These are phyloP conservation scores for Kregervanrija fluxuum DNA, from an alignment of 805 yeast genomes.

Conservation along the genomic window DNA sequence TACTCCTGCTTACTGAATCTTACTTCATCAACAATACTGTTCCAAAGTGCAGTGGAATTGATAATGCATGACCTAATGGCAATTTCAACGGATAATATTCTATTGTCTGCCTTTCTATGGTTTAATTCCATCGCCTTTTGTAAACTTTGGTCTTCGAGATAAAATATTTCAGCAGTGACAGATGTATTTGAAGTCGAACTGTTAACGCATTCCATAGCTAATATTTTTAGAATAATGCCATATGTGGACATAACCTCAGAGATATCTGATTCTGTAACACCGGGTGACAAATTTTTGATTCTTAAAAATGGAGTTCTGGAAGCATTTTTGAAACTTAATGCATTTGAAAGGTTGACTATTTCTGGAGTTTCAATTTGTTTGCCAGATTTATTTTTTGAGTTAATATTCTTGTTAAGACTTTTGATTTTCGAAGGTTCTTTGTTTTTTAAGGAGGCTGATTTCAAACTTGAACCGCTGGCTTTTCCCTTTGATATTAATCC, in stretches of 20 bases:
- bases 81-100: conserved; percentile 7
- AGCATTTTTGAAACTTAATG: conserved; percentile 18
- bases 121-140: conserved; percentile 2
- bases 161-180: conserved; percentile 16
- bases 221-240: conserved; percentile 16
- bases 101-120: conserved; percentile 12
- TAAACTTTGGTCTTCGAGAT: conserved; percentile 7
- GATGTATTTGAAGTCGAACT: not conserved
- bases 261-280: conserved; percentile 26
- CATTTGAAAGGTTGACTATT: not conserved
- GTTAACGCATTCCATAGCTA: not conserved
- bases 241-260: conserved; percentile 16
- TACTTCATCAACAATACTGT: conserved; percentile 6
- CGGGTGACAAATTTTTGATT: conserved; percentile 25
- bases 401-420: not conserved
- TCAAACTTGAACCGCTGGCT: no score
- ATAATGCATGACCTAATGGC: conserved; percentile 7
- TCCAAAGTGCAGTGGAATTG: conserved; percentile 9
- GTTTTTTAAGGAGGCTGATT: no score
- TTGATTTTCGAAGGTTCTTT: not conserved
- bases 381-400: not conserved
- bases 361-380: not conserved
- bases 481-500: no score
- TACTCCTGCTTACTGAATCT: conserved; percentile 1
- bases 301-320: conserved; percentile 20